phyloP scores from a whole-genome alignment of 2,329 filamentous ascomycete genomes.

The Fusarium nelsonii region DNA sequence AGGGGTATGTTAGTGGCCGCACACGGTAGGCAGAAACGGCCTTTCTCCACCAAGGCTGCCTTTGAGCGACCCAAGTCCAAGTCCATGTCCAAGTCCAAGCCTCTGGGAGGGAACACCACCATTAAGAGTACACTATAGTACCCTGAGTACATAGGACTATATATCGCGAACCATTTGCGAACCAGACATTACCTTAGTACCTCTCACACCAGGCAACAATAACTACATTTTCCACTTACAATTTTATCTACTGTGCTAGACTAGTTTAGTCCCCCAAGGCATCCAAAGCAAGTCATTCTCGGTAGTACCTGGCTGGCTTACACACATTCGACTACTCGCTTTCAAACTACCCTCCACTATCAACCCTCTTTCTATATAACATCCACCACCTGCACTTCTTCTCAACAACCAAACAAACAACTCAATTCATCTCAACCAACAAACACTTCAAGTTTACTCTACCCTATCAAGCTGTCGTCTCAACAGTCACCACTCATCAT shows the following conservation, averaged over 20 bases:
- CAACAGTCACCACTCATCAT: conserved; percentile 31
- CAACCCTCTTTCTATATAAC: conserved; percentile 42
- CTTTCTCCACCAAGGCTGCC: conserved; percentile 34
- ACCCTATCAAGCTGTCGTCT: conserved; percentile 42
- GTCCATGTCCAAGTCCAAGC: conserved; percentile 16
- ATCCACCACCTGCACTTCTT: conserved; percentile 32
- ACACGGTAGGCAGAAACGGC: conserved; percentile 48
- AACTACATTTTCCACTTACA: conserved; percentile 36
- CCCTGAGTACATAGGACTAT: conserved; percentile 5
- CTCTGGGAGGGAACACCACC: conserved; percentile 43
- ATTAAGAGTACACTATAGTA: not conserved
- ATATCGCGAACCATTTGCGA: conserved; percentile 41
- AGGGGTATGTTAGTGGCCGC: conserved; percentile 36
- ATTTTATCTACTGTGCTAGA: not conserved
- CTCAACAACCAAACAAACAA: conserved; percentile 30
- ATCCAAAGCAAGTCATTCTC: conserved; percentile 23
- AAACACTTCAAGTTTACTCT: too few relatives aligned
- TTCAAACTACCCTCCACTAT: conserved; percentile 27
- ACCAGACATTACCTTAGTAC: conserved; percentile 7
- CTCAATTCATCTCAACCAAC: conserved; percentile 36
- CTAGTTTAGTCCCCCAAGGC: conserved; percentile 37
- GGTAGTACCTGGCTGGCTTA: conserved; percentile 31
- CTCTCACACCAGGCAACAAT: conserved; percentile 41
- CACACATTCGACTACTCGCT: conserved; percentile 6
- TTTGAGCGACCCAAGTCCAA: not conserved